Percentiles rank a stretch among this genome's conserved stretches.
These are phyloP conservation scores for Anethum foeniculum DNA, from an alignment of 140 eudicot genomes.

Conservation along the genomic window DNA sequence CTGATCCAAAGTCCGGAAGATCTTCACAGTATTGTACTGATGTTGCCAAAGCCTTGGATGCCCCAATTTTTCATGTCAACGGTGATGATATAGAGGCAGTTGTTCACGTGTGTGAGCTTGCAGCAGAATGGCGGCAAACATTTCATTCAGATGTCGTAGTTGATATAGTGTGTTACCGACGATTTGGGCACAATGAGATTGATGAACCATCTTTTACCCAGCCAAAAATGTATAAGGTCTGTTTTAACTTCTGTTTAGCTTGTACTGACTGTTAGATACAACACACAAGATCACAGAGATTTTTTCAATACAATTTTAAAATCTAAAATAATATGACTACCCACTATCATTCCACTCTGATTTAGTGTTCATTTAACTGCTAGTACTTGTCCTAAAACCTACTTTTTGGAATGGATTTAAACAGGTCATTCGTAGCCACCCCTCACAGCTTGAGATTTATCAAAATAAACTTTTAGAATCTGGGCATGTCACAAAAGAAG, in stretches of 20 bases:
- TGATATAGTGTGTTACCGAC: slow-evolving; percentile 85
- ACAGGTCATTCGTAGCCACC: slow-evolving; percentile 81
- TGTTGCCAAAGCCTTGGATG: slow-evolving; percentile 84
- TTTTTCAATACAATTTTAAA: not conserved
- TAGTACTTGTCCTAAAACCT: slow-evolving; percentile 7
- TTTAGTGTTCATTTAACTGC: not conserved
- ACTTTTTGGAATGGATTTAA: slow-evolving; percentile 5
- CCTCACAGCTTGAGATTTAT: slow-evolving; percentile 74
- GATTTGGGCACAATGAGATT: slow-evolving; percentile 96
- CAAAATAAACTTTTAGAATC: slow-evolving; percentile 64
- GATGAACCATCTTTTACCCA: slow-evolving; percentile 94
- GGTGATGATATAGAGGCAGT: slow-evolving; percentile 95
- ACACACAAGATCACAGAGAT: not conserved
- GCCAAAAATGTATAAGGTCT: slow-evolving; percentile 87
- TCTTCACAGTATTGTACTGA: slow-evolving; percentile 93
- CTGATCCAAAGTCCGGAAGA: slow-evolving; percentile 82
- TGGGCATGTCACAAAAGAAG: slow-evolving; percentile 68
- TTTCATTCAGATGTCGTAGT: slow-evolving; percentile 88
- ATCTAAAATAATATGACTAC: not conserved
- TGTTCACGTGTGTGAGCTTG: slow-evolving; percentile 87
- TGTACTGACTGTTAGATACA: not conserved
- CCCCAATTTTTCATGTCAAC: slow-evolving; percentile 86
- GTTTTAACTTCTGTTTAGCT: slow-evolving; percentile 6
- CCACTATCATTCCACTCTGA: not conserved
- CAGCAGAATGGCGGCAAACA: slow-evolving; percentile 96